Base-by-base conservation (phyloP, 2,329 filamentous ascomycete genomes). In the Fusarium sp. region DNA sequence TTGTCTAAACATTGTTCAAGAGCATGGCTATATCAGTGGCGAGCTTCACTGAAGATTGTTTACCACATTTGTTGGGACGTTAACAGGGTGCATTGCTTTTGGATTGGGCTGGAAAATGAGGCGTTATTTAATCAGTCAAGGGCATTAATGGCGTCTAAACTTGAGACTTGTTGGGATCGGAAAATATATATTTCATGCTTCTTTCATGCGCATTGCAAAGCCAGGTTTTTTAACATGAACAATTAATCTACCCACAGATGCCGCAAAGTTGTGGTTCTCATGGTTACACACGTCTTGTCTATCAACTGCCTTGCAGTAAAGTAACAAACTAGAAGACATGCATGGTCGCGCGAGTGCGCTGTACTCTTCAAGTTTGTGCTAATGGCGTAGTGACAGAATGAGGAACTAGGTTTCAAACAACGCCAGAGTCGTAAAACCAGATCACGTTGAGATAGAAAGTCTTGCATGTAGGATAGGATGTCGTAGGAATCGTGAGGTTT, bases 211-310 rank as follows among this genome's bases (percentile, higher is more conserved):
- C 23, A n/a, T 58, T 44, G 25, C 25, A 29, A 15, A 14, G 29
- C n/a, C 45, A 27, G 16, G 45, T 19, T 52, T 41, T 31, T 11
- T 48, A 31, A 8, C 21, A 31, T 46, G 10, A 52, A 25, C 15
- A 33, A 49, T 35, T 5, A n/a, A 45, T 23, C n/a, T 46, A 21
- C 19, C 39, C 9, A 33, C 25, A 21, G 19, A 31, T 11, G 23
- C 33, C 42, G 57, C 66, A 67, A 73, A 73, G 70, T 73, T 60
- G 70, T 46, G 66, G 52, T 45, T 52, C 23, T n/a, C 29, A 25
- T 45, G 18, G 35, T 27, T 27, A 23, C 21, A 21, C 16, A 42
- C 16, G 33, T 9, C 10, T 38, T 10, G 19, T 27, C 6, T 27
- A 25, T 18, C 23, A 27, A 21, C 23, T 27, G 29, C 27, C 25